Evolutionary conservation across 164 flowering plant species (phyloP).

Genomic region (Stephania cephalantha): DNA sequence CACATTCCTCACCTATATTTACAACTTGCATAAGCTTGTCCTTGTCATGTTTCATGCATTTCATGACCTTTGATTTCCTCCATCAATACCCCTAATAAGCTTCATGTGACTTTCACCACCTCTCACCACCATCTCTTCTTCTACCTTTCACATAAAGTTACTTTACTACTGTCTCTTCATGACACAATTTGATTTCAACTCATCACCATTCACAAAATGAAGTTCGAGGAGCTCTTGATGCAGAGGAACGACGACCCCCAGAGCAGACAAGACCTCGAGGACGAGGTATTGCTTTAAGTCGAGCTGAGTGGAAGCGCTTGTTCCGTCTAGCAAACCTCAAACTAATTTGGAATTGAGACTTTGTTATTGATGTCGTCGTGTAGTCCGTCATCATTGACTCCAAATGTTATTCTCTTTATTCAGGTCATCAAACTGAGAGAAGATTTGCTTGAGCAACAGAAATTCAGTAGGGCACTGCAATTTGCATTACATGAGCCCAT

Average conservation of each 20-base stretch:
- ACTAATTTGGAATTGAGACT: too few relatives aligned
- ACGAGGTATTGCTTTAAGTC: conserved; percentile 24
- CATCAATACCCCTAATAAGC: background rate
- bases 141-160: background rate
- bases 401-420: too few relatives aligned
- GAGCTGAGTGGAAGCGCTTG: too few relatives aligned
- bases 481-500: conserved; percentile 49
- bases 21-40: background rate
- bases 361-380: too few relatives aligned
- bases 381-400: too few relatives aligned
- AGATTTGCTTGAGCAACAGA: conserved; percentile 48
- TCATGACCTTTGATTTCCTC: conserved; percentile 1
- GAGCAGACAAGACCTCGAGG: conserved; percentile 41
- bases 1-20: too few relatives aligned
- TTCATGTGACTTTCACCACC: conserved; percentile 15
- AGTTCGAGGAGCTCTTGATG: conserved; percentile 70
- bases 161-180: background rate
- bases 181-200: background rate
- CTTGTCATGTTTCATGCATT: conserved; percentile 9
- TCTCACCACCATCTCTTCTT: conserved; percentile 1
- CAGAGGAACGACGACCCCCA: conserved; percentile 37
- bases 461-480: conserved; percentile 37
- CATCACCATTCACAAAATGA: conserved; percentile 31
- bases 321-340: too few relatives aligned
- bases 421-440: conserved; percentile 43